Evolutionary conservation across 176 grass and related monocot genomes (phyloP).

Genomic region (Canna indica): DNA sequence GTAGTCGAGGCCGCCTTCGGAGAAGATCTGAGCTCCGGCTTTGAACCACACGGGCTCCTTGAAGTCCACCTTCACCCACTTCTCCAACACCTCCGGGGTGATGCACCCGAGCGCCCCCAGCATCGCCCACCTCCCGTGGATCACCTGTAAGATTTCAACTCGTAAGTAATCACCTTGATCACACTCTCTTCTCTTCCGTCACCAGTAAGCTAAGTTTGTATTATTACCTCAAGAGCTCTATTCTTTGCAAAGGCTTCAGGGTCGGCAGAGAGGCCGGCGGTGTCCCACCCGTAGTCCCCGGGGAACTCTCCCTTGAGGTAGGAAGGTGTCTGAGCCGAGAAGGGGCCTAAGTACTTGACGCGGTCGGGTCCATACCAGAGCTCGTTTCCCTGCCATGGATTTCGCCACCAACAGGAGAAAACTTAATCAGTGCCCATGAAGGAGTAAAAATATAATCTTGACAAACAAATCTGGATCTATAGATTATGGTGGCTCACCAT

Average conservation of each 20-base stretch:
- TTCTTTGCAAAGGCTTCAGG: conserved; percentile 87
- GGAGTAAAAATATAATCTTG: no score
- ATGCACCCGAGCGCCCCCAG: conserved; percentile 84
- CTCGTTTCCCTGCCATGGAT: conserved; percentile 42
- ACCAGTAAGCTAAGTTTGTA: background rate
- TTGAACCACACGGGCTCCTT: conserved; percentile 99
- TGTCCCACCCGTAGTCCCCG: conserved; percentile 96
- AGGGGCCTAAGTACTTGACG: conserved; percentile 85
- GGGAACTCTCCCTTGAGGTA: conserved; percentile 91
- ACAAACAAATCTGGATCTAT: background rate
- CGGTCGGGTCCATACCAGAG: conserved; percentile 85
- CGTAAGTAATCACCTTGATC: no score
- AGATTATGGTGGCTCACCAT: conserved; percentile 9
- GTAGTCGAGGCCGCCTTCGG: conserved; percentile 90
- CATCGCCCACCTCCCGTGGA: conserved; percentile 94
- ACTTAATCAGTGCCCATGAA: no score
- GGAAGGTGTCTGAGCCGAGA: conserved; percentile 81
- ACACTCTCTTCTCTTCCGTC: no score
- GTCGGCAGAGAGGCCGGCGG: conserved; percentile 81
- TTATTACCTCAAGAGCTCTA: conserved; percentile 71
- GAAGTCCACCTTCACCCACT: conserved; percentile 89
- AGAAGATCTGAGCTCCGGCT: conserved; percentile 94
- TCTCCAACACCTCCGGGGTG: conserved; percentile 77
- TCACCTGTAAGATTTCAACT: conserved; percentile 42
- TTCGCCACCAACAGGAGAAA: background rate